Percentiles rank a stretch among this genome's conserved stretches.
These are phyloP conservation scores for Penicillium paneum DNA, from an alignment of 2,329 filamentous ascomycete species.

Conservation along the genomic window DNA sequence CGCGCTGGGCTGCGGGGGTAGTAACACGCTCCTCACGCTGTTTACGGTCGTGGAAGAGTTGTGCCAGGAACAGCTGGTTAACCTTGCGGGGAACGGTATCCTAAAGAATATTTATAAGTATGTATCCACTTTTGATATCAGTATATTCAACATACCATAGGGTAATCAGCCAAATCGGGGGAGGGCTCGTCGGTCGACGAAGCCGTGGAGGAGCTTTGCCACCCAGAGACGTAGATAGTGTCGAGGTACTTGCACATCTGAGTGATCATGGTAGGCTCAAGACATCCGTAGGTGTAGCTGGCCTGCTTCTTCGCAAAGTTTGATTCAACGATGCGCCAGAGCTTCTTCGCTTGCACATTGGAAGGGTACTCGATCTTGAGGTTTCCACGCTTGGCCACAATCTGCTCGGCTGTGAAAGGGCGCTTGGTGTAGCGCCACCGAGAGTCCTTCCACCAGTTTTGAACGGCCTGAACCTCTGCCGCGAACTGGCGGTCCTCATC, in stretches of 20 bases:
- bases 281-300: constrained; percentile 93
- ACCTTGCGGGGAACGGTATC: constrained; percentile 99
- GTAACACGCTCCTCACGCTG: constrained; percentile 91
- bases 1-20: constrained; percentile 68
- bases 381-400: constrained; percentile 90
- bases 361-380: constrained; percentile 89
- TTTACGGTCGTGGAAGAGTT: constrained; percentile 99
- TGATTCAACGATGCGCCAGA: constrained; percentile 83
- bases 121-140: neutral
- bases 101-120: constrained; percentile 44
- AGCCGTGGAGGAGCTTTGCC: constrained; percentile 96
- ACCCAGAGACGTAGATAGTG: constrained; percentile 97
- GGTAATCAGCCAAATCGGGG: constrained; percentile 96
- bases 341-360: constrained; percentile 85
- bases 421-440: constrained; percentile 92
- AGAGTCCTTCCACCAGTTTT: constrained; percentile 90
- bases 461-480: constrained; percentile 80
- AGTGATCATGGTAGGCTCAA: constrained; percentile 97
- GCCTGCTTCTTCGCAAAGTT: constrained; percentile 83
- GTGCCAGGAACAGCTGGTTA: constrained; percentile 93
- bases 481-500: constrained; percentile 72
- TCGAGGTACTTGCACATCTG: constrained; percentile 99
- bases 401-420: constrained; percentile 93
- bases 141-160: constrained; percentile 60
- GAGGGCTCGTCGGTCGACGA: constrained; percentile 94